Percentiles rank a stretch among this genome's conserved stretches.
These are phyloP conservation scores for Elsinoe australis DNA, from an alignment of 2,329 filamentous ascomycete species.

Conservation along the genomic window DNA sequence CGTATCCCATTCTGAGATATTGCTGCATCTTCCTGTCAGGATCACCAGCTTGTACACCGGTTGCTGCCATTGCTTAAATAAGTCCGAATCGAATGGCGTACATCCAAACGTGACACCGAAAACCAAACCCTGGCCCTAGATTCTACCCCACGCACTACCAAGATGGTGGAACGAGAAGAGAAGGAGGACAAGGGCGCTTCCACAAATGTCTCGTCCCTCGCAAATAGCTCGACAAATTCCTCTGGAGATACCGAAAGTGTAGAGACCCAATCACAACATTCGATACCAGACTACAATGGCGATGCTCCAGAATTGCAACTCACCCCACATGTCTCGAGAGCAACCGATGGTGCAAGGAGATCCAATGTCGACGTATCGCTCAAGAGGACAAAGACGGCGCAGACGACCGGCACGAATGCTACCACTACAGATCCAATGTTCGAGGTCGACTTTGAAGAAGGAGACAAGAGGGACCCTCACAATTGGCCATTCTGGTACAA, in stretches of 20 bases:
- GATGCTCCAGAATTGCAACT: constrained; percentile 23
- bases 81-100: too few relatives aligned
- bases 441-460: constrained; percentile 63
- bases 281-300: constrained; percentile 20
- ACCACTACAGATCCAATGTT: constrained; percentile 49
- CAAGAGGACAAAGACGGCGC: constrained; percentile 15
- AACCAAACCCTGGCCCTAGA: too few relatives aligned
- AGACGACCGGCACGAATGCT: constrained; percentile 10
- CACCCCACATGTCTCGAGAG: constrained; percentile 25
- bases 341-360: constrained; percentile 4
- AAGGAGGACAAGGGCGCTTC: constrained; percentile 11
- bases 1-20: too few relatives aligned
- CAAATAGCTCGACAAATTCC: constrained; percentile 6
- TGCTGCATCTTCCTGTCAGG: too few relatives aligned
- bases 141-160: background rate
- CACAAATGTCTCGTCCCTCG: constrained; percentile 8
- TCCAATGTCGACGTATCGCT: constrained; percentile 16
- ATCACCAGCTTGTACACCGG: too few relatives aligned
- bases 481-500: constrained; percentile 60
- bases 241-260: constrained; percentile 5
- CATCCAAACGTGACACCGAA: too few relatives aligned
- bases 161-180: constrained; percentile 15
- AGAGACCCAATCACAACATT: constrained; percentile 8
- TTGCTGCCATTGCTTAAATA: too few relatives aligned
- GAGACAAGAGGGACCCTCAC: constrained; percentile 57